Base-by-base conservation (phyloP, 140 eudicot genomes). In the Oenanthe javanica region DNA sequence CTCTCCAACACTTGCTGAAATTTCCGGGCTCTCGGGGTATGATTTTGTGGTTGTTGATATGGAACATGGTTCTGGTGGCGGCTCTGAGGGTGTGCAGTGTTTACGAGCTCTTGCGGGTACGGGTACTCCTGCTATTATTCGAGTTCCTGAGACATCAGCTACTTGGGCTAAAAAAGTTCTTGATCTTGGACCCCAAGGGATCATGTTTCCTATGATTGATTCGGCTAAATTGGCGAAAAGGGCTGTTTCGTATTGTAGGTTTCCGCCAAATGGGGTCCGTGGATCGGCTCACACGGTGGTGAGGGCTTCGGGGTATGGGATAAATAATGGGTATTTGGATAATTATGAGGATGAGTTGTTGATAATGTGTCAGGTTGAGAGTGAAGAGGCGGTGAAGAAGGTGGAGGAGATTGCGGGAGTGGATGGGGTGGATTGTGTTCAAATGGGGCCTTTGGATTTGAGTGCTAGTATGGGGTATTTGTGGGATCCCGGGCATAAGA, bases 171-270 rank as follows among this genome's bases (percentile, higher is more conserved):
- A 90, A 72, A 94, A 94, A 47, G 98, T 97, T 46, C 93, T 94
- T 6, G 98, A 94, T 82, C 87, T 92, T 9, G 98, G 98, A 38
- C 98, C 97, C 15, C 91, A 89, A 72, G 98, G 98, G 0, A 89
- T 94, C 72, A 94, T 94, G 97, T 94, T 94, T 72, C 98, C 98
- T 6, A 94, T 94, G 98, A 92, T 94, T 67, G 98, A 94, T 43
- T 64, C 72, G 72, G 87, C 91, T 0, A 89, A 94, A 77, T 82
- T 84, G 64, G 98, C 97, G 3, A 63, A 71, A 46, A 92, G 86
- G 50, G 98, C 96, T 0, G 97, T 94, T 0, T 90, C 96, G 0
- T 94, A 92, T 57, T 94, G 98, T 85, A 87, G 87, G 1, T 93
- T 86, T 69, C 98, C 97, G 23, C 98, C 98, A 0, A 88, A 84